Evolutionary conservation across 768 basidiomycete genomes (phyloP).

Genomic region (Agaricus blazei): DNA sequence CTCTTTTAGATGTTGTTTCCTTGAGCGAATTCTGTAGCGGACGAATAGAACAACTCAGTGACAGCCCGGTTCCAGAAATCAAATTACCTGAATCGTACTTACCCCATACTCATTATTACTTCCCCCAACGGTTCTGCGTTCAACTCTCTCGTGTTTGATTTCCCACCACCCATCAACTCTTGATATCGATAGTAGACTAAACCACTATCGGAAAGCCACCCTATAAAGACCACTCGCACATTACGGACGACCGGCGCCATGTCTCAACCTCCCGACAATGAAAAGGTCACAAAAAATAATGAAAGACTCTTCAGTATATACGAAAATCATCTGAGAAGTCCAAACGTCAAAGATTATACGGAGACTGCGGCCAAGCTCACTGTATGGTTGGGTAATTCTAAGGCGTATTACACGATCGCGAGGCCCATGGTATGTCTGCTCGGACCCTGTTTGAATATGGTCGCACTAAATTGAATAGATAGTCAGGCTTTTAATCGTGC

Average conservation of each 20-base stretch:
- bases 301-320: slow-evolving; percentile 34
- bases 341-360: slow-evolving; percentile 19
- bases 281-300: slow-evolving; percentile 23
- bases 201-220: too few species aligned
- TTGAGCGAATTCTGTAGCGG: too few species aligned
- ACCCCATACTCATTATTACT: too few species aligned
- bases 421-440: slow-evolving; percentile 39
- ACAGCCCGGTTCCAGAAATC: too few species aligned
- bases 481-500: slow-evolving; percentile 42
- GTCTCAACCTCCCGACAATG: slow-evolving; percentile 1
- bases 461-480: slow-evolving; percentile 31
- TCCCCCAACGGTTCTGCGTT: too few species aligned
- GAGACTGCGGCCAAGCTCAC: slow-evolving; percentile 31
- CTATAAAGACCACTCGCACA: too few species aligned
- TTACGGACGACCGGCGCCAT: background rate
- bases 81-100: too few species aligned
- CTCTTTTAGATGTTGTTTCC: too few species aligned
- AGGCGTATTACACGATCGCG: slow-evolving; percentile 49
- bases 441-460: background rate
- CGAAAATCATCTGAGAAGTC: slow-evolving; percentile 27
- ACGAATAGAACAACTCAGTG: too few species aligned
- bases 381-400: slow-evolving; percentile 39
- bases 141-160: too few species aligned
- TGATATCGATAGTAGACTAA: too few species aligned
- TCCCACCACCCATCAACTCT: too few species aligned